Percentiles rank a stretch among this genome's conserved stretches.
These are phyloP conservation scores for Cyclotella distinguenda DNA, from an alignment of 108 stramenopile genomes.

Conservation along the genomic window DNA sequence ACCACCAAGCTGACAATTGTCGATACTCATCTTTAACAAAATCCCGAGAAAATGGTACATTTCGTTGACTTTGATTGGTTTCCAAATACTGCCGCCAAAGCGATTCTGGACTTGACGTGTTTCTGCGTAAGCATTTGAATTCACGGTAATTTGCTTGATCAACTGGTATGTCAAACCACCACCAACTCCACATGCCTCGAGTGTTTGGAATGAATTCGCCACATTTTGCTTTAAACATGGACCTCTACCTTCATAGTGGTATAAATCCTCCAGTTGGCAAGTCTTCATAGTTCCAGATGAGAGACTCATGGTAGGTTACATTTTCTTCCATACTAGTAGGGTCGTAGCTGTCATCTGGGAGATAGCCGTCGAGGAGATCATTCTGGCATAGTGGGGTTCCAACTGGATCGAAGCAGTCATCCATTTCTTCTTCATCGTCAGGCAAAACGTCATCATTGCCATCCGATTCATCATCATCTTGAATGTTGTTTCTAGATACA, in stretches of 20 bases:
- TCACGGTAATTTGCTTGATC: conserved; percentile 1
- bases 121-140: conserved; percentile 10
- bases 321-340: not conserved
- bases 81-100: conserved; percentile 7
- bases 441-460: not conserved
- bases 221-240: not conserved
- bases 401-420: not conserved
- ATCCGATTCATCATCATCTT: not conserved
- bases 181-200: not conserved
- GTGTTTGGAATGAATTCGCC: not conserved
- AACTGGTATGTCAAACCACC: conserved; percentile 13
- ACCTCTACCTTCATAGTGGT: not conserved
- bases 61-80: conserved; percentile 5
- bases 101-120: not conserved
- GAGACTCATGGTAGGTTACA: not conserved
- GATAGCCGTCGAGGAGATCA: not conserved
- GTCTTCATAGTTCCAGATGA: not conserved
- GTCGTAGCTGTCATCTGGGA: not conserved
- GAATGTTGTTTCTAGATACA: too few relatives aligned
- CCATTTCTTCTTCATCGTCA: not conserved
- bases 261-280: not conserved
- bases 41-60: not conserved
- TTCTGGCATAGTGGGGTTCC: too few relatives aligned
- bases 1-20: conserved; percentile 8
- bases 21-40: conserved; percentile 14